These are phyloP conservation scores for Neostapfia colusana DNA, from an alignment of 176 grass and related monocot species.

Conservation along the genomic window DNA sequence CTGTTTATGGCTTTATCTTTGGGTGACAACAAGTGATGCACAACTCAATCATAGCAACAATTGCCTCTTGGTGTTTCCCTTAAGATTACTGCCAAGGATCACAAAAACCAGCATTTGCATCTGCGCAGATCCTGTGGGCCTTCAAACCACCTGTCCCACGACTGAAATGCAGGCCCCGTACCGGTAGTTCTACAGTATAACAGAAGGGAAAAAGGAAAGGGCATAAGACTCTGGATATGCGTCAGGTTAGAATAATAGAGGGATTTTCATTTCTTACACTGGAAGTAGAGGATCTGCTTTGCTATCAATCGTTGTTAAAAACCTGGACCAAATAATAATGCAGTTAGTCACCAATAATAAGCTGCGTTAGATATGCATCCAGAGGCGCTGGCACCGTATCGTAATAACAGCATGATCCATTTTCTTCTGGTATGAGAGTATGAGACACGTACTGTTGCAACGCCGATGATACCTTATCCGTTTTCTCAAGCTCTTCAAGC, in stretches of 20 bases:
- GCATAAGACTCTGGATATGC: neutral
- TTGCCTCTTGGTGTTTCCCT: neutral
- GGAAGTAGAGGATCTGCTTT: constrained; percentile 80
- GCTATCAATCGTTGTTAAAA: constrained; percentile 53
- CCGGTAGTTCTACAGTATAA: constrained; percentile 60
- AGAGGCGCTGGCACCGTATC: neutral
- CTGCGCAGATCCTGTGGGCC: constrained; percentile 61
- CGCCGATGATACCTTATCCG: constrained; percentile 58
- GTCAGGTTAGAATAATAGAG: neutral
- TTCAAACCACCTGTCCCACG: constrained; percentile 93
- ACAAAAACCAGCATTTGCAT: constrained; percentile 87
- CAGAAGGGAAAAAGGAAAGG: neutral
- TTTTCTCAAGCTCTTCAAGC: constrained; percentile 68
- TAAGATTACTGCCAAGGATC: constrained; percentile 30
- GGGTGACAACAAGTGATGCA: constrained; percentile 4
- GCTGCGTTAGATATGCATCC: neutral
- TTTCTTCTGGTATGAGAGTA: constrained; percentile 21
- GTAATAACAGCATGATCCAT: constrained; percentile 4
- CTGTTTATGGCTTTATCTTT: neutral
- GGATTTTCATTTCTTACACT: constrained; percentile 50
- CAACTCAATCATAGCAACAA: constrained; percentile 8
- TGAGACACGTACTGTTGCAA: constrained; percentile 63
- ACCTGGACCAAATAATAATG: constrained; percentile 45
- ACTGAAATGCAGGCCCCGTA: constrained; percentile 48
- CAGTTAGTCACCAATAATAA: constrained; percentile 18